Evolutionary conservation across 768 basidiomycete genomes (phyloP), one percentile per base, ranked within the genome.

Genomic region (Melanogaster broomeanus): DNA sequence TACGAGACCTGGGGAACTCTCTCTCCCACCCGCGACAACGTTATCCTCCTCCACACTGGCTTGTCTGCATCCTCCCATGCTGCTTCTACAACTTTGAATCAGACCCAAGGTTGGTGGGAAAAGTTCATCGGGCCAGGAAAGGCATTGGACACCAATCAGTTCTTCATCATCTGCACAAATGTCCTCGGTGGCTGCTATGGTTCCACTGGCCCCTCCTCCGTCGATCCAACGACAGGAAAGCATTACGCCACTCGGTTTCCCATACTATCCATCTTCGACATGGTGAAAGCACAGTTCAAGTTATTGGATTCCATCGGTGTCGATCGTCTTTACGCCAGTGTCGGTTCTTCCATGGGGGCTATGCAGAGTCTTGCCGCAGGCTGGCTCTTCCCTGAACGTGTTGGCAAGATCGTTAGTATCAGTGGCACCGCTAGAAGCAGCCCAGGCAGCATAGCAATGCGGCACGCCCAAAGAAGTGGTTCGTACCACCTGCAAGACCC

Each of bases 1-100:
- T 99, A 98, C 77, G 97, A 99, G 74, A 92, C 97, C 0, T 99
- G 97, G 97, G 97, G 97, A 3, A 83, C 82, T 2, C 86, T 98
- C 39, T 89, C 90, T 21, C 75, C 87, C 0, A 60, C 73, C 7
- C 79, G 77, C 39, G 87, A 93, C 68, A 98, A 99, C 64, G 96
- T 81, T 43, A 94, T 99, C 43, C 84, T 99, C 12, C 80, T 99
- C 11, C 95, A 98, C 63, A 99, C 97, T 0, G 97, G 97, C 16
- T 81, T 99, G 3, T 95, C 92, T 11, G 97, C 95, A 0, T 95
- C 93, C 2, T 97, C 94, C 0, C 97, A 99, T 72, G 93, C 94
- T 0, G 90, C 93, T 3, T 85, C 90, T 19, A 93, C 93, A 0
- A 63, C 76, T 4, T 67, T 74, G 4, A 99, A 96, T 60, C 79